A percentile compares a stretch with the other conserved stretches of the same genome.
These are phyloP conservation scores for Coprinopsis marcescibilis DNA, from an alignment of 768 basidiomycete genomes.

Conservation along the genomic window DNA sequence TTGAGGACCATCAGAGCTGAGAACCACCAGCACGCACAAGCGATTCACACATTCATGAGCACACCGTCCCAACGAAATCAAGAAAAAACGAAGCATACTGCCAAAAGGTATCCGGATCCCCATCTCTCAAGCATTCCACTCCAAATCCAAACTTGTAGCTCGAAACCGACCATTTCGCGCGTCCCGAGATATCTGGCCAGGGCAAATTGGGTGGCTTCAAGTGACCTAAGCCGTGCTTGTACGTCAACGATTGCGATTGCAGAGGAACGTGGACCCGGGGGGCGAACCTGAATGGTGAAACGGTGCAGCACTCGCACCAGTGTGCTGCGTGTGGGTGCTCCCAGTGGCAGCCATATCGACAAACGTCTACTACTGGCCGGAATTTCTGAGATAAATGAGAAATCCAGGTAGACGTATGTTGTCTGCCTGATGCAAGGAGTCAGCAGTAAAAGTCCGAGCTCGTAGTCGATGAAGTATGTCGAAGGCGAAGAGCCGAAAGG, in stretches of 20 bases:
- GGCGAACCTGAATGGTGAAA: conserved; percentile 30
- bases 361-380: too few species aligned
- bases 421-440: too few species aligned
- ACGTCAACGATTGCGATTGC: too few species aligned
- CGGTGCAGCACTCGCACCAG: neutral
- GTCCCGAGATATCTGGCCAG: conserved; percentile 81
- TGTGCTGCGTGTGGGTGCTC: too few species aligned
- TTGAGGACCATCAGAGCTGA: conserved; percentile 89
- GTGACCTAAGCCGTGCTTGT: neutral
- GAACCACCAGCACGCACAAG: neutral
- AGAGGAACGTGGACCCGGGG: too few species aligned
- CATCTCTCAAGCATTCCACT: conserved; percentile 84
- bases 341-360: too few species aligned
- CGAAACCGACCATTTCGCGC: conserved; percentile 94
- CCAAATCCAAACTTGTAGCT: conserved; percentile 97
- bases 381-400: too few species aligned
- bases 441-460: too few species aligned
- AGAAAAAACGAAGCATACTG: conserved; percentile 63
- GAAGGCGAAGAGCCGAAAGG: too few species aligned
- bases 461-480: too few species aligned
- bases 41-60: too few species aligned
- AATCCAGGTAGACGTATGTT: too few species aligned
- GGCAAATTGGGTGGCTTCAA: conserved; percentile 46
- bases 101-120: conserved; percentile 93
- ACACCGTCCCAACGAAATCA: neutral